Evolutionary conservation across 1,284 basidiomycete genomes (phyloP).

Genomic region (Tylopilus sp.): DNA sequence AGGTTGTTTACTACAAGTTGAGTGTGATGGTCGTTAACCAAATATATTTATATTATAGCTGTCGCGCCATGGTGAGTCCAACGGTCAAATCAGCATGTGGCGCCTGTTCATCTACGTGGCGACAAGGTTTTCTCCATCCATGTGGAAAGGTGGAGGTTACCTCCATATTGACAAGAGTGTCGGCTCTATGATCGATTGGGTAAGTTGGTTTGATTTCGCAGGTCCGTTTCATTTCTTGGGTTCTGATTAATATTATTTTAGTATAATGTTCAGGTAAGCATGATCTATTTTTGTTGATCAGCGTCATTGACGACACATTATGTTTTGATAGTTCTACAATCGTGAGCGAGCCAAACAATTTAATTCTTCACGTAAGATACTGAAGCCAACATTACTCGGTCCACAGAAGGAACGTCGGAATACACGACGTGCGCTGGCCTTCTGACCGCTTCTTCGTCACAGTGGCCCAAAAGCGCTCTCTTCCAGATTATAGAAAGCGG

Average conservation of each 20-base stretch:
- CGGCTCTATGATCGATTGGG: constrained; percentile 64
- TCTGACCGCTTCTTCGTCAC: constrained; percentile 51
- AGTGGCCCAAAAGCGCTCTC: constrained; percentile 53
- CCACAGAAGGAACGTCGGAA: constrained; percentile 52
- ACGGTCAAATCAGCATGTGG: neutral
- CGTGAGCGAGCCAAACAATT: too few relatives aligned
- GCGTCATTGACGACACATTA: constrained; percentile 11
- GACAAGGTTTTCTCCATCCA: constrained; percentile 29
- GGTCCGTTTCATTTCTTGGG: too few relatives aligned
- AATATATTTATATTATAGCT: constrained; percentile 27
- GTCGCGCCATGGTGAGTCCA: constrained; percentile 40
- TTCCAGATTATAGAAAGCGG: constrained; percentile 70
- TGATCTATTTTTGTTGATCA: neutral
- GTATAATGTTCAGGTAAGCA: constrained; percentile 55
- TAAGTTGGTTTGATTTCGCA: constrained; percentile 20
- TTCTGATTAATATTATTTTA: constrained; percentile 10
- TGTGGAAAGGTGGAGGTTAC: constrained; percentile 57
- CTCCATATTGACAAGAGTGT: constrained; percentile 62
- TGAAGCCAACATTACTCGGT: neutral
- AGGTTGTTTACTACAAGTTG: constrained; percentile 14
- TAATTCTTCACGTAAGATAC: neutral
- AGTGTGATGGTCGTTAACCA: too few relatives aligned
- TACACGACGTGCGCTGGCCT: constrained; percentile 56
- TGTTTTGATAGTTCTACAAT: constrained; percentile 61
- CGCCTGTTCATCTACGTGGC: neutral